Percentiles rank a stretch among this genome's conserved stretches.
Conservation (phyloP, 352 stramenopile species). For the Nothophytophthora sp. region DNA sequence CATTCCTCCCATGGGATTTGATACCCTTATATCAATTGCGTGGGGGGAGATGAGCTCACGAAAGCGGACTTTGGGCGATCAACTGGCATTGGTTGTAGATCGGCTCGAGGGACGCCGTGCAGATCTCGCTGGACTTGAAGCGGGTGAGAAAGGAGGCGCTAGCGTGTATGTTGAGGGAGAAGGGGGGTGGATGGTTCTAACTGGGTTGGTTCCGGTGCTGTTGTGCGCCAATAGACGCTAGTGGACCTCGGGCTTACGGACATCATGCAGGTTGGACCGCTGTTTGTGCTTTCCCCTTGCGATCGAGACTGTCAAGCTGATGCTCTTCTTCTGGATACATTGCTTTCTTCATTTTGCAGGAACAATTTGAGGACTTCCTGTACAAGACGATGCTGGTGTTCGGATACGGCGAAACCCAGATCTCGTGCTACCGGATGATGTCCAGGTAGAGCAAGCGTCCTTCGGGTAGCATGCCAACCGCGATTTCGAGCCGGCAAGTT, state of each 20-base stretch:
- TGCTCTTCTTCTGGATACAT: not conserved
- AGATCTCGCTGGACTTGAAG: conserved; percentile 90
- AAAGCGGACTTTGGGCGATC: not conserved
- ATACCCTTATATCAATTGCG: too few relatives aligned
- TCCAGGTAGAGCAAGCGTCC: conserved; percentile 63
- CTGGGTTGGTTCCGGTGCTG: too few relatives aligned
- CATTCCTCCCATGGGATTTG: too few relatives aligned
- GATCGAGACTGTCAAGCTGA: not conserved
- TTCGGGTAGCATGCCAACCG: too few relatives aligned
- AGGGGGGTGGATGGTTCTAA: not conserved
- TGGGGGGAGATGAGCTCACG: too few relatives aligned
- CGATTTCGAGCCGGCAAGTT: too few relatives aligned
- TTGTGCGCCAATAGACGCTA: conserved; percentile 54
- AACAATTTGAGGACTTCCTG: conserved; percentile 90
- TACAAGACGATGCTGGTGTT: conserved; percentile 92
- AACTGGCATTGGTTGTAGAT: conserved; percentile 42
- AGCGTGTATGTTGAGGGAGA: not conserved
- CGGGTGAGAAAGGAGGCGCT: conserved; percentile 37
- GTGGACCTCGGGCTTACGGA: conserved; percentile 85
- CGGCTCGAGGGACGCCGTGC: conserved; percentile 81
- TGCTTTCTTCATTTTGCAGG: conserved; percentile 24
- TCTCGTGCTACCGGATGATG: conserved; percentile 89
- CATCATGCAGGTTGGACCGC: conserved; percentile 61
- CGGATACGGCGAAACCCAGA: conserved; percentile 83
- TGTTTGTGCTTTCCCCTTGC: not conserved